Conservation (phyloP, 1,139 yeast genomes). For the Arxiozyma slooffiae region DNA sequence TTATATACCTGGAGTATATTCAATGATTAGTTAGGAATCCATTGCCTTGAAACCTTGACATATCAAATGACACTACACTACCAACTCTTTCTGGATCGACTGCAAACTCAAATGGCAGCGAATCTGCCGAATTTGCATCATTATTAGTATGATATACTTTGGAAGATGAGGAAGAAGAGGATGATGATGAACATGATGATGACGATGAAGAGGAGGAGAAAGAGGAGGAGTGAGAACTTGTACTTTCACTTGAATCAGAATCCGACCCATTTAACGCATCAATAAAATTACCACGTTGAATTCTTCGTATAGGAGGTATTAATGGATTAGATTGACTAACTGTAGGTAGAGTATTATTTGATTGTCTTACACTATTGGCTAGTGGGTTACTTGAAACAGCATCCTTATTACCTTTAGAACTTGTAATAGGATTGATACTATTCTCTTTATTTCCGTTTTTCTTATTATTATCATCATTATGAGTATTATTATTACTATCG, state of each 20-base stretch:
- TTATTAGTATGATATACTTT: slow-evolving; percentile 1
- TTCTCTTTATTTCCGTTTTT: not conserved
- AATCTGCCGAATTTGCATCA: slow-evolving; percentile 15
- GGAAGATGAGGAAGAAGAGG: slow-evolving; percentile 6
- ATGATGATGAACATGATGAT: slow-evolving; percentile 11
- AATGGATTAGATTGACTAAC: not conserved
- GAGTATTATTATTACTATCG: not conserved
- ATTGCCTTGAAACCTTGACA: slow-evolving; percentile 3
- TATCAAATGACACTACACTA: slow-evolving; percentile 11
- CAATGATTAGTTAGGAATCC: not conserved
- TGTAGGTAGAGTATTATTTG: not conserved
- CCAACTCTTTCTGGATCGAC: slow-evolving; percentile 17
- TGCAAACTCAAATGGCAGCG: slow-evolving; percentile 23
- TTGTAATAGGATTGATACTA: not conserved
- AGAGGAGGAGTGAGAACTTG: slow-evolving; percentile 1
- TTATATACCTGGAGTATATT: not conserved
- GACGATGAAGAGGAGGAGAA: not conserved
- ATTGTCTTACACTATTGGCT: not conserved
- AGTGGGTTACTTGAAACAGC: not conserved
- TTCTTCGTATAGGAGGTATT: slow-evolving; percentile 5
- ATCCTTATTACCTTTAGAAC: not conserved
- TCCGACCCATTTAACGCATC: slow-evolving; percentile 8
- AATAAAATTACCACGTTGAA: slow-evolving; percentile 10
- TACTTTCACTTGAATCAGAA: slow-evolving; percentile 1
- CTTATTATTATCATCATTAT: not conserved